A percentile compares a stretch with the other conserved stretches of the same genome.
These are phyloP conservation scores for Brettanomyces nanus DNA, from an alignment of 805 yeast genomes.

Conservation along the genomic window DNA sequence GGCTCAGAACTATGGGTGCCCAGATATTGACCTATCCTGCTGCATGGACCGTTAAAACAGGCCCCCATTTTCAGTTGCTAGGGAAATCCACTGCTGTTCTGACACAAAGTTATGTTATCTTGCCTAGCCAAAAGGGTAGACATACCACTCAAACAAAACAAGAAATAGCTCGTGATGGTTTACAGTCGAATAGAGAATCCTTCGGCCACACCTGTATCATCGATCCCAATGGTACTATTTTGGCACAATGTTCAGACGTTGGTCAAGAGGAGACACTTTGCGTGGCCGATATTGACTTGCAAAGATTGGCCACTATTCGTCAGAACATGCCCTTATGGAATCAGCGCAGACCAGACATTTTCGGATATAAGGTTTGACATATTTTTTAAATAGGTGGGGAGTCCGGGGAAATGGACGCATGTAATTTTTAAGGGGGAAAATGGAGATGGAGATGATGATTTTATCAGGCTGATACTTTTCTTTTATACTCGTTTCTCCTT, in stretches of 20 bases:
- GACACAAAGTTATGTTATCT: conserved; percentile 74
- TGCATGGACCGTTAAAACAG: conserved; percentile 89
- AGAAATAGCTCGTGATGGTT: conserved; percentile 20
- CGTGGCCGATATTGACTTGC: conserved; percentile 60
- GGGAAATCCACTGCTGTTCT: conserved; percentile 85
- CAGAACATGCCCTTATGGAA: conserved; percentile 67
- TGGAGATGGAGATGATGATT: too few species aligned
- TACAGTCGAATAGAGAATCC: conserved; percentile 47
- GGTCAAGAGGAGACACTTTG: conserved; percentile 33
- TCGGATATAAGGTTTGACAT: conserved; percentile 32
- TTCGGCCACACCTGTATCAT: conserved; percentile 82
- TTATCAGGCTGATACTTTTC: too few species aligned
- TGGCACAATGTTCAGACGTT: conserved; percentile 49
- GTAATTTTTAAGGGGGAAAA: too few species aligned
- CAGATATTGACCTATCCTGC: conserved; percentile 76
- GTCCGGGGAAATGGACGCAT: too few species aligned
- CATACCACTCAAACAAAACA: conserved; percentile 49
- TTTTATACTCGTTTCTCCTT: too few species aligned
- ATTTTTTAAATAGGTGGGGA: too few species aligned
- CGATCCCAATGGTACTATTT: conserved; percentile 85
- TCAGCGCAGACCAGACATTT: conserved; percentile 61
- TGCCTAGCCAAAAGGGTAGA: conserved; percentile 83
- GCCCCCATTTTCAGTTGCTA: conserved; percentile 83
- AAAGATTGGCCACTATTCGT: conserved; percentile 42
- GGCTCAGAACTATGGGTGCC: conserved; percentile 63